Evolutionary conservation across 225 moss, liverwort and hornwort genomes (phyloP), one percentile per base, ranked within the genome.

Genomic region (Marchantia polymorpha): DNA sequence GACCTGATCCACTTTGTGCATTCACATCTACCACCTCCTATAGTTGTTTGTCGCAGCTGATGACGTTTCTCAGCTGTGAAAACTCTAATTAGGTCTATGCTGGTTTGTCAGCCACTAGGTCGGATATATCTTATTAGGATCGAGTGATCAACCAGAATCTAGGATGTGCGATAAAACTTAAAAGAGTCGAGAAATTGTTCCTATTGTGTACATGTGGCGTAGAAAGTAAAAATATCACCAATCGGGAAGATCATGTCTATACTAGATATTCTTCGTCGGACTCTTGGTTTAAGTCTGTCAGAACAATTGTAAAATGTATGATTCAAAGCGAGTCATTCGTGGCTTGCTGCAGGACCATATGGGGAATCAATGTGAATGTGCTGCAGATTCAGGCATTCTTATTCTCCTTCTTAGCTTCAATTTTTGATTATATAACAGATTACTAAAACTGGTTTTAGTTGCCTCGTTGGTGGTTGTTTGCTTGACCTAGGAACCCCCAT

Each of bases 31-130:
- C 13, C 26, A 19, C 20, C 52, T 23, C 52, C 54, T 56, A 30
- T 82, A 85, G 48, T 90, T 87, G 16, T 0, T 26, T 74, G 26
- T 74, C 3, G 7, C 73, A 52, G 73, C 25, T 51, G 73, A 73
- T 20, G 50, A 73, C 25, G 26, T 51, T 10, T 73, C 73, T 27
- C 52, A 25, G 73, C 25, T 25, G n/a, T 49, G 73, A 73, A 53
- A 25, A 73, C 39, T 9, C 23, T 52, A 53, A 53, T 14, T 73
- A 73, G 73, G 52, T 51, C 52, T 0, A 51, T 52, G 51, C 46
- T 69, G 46, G 46, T 52, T n/a, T 12, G 52, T 50, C 49, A 50
- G 71, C 71, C n/a, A 20, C 22, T 53, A 52, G 52, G 51, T 23
- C 73, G 73, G 73, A 12, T 23, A 23, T 52, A 73, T 23, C 56